phyloP scores from a whole-genome alignment of 805 yeast species.

The Schwanniomyces vanrijiae region DNA sequence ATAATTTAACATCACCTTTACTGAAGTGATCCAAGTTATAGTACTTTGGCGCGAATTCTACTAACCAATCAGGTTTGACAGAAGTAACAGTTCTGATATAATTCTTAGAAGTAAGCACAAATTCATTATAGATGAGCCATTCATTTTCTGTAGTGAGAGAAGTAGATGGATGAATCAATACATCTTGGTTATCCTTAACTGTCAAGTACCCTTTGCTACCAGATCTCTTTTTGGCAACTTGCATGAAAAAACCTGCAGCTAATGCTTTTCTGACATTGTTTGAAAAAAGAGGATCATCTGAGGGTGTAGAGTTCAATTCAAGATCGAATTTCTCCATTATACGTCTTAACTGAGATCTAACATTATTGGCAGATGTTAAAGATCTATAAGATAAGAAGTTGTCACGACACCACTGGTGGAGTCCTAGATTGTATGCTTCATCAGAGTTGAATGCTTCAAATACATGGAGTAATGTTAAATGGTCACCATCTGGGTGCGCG shows the following conservation, averaged over 20 bases:
- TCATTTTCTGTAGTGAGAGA: slow-evolving; percentile 86
- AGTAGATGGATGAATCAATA: slow-evolving; percentile 89
- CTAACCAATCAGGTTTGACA: slow-evolving; percentile 88
- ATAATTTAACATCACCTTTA: slow-evolving; percentile 70
- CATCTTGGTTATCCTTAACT: slow-evolving; percentile 95
- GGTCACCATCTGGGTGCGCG: slow-evolving; percentile 95
- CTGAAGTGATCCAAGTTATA: slow-evolving; percentile 62
- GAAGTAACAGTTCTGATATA: slow-evolving; percentile 92
- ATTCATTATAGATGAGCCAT: slow-evolving; percentile 94
- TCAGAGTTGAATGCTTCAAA: slow-evolving; percentile 79
- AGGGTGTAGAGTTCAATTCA: slow-evolving; percentile 66
- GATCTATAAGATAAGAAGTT: slow-evolving; percentile 84
- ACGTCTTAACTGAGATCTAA: slow-evolving; percentile 77
- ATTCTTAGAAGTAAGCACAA: slow-evolving; percentile 89
- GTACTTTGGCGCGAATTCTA: slow-evolving; percentile 75
- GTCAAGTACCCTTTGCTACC: slow-evolving; percentile 80
- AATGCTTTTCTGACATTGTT: slow-evolving; percentile 83
- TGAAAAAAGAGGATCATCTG: slow-evolving; percentile 60
- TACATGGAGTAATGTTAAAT: slow-evolving; percentile 84
- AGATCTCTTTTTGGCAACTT: slow-evolving; percentile 90
- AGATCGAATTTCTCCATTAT: slow-evolving; percentile 81
- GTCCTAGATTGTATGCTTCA: slow-evolving; percentile 65
- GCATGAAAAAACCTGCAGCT: slow-evolving; percentile 96
- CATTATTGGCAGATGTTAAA: slow-evolving; percentile 80
- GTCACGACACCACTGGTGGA: slow-evolving; percentile 87